phyloP scores from a whole-genome alignment of 2,329 filamentous ascomycete genomes.

The Trichoderma arundinaceum region DNA sequence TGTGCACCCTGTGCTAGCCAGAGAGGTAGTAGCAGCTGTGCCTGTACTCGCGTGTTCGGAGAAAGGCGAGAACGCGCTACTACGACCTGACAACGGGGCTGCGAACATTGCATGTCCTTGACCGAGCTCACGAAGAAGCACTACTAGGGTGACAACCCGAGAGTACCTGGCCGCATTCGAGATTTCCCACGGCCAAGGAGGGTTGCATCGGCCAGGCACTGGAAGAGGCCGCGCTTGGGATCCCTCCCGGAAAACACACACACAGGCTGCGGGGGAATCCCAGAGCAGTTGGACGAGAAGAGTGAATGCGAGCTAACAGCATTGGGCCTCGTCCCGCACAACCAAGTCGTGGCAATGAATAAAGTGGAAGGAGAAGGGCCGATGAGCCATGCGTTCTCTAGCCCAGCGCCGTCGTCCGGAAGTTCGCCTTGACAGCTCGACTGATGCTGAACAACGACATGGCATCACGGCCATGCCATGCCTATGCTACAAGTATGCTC shows the following conservation, averaged over 20 bases:
- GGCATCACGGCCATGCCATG: constrained; percentile 9
- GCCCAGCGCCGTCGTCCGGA: not conserved
- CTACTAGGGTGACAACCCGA: constrained; percentile 21
- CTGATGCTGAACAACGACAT: constrained; percentile 5
- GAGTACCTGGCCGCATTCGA: constrained; percentile 7
- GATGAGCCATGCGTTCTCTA: constrained; percentile 26
- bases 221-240: constrained; percentile 2
- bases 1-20: constrained; percentile 13
- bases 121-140: constrained; percentile 12
- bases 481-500: too few species aligned
- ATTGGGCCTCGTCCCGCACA: constrained; percentile 12
- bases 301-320: not conserved
- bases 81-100: not conserved
- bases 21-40: not conserved
- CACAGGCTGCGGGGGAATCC: constrained; percentile 11
- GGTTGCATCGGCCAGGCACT: constrained; percentile 29
- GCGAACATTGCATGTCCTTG: constrained; percentile 1
- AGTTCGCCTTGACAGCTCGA: not conserved
- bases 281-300: constrained; percentile 10
- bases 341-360: constrained; percentile 18
- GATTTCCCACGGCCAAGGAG: constrained; percentile 5
- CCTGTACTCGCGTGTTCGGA: constrained; percentile 7
- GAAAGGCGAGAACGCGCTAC: constrained; percentile 13
- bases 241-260: not conserved
- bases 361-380: constrained; percentile 28